Base-by-base conservation (phyloP, 2,329 filamentous ascomycete genomes). In the Diaporthe citriasiana region DNA sequence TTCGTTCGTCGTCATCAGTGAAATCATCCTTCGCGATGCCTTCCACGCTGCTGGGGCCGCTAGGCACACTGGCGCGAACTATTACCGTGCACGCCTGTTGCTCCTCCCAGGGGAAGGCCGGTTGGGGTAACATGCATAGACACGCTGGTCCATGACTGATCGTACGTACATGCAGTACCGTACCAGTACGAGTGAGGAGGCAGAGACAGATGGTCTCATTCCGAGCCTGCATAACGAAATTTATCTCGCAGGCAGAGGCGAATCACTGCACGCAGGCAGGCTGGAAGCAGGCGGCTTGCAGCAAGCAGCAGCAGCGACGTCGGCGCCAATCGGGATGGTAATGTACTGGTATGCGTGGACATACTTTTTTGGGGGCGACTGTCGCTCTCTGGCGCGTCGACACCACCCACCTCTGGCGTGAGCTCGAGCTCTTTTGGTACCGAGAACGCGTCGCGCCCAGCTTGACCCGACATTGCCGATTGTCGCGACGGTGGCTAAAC, bases 241-340 rank as follows among this genome's bases (percentile, higher is more conserved):
- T n/a, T 68, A 68, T 68, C 63, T 68, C 33, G 63, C 63, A 68
- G 63, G 22, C 63, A 22, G 40, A 68, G 63, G 22, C 63, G 30
- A 53, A 33, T 68, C 53, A n/a, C 63, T 68, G 63, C 63, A 68
- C 47, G 63, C 47, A 30, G n/a, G 47, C 63, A 25, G 63, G 30
- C 63, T 19, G 63, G 47, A 51, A 3, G 63, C 63, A 66, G 63
- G 19, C 45, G 60, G 45, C 63, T 51, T 66, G 63, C 63, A 66
- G 45, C 59, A 33, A n/a, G 55, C 33, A 59, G 33, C 12, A 38
- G 33, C 59, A 65, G 9, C 40, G n/a, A n/a, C n/a, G 40, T n/a
- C 42, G 59, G 40, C 40, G 40, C 59, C 40, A 65, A 65, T 66
- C 63, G 45, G 45, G 25, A 38, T 30, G 33, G 30, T 17, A 13